Percentiles rank a stretch among this genome's conserved stretches.
These are phyloP conservation scores for Trichosporon ovoides DNA, from an alignment of 1,284 basidiomycete species.

Conservation along the genomic window DNA sequence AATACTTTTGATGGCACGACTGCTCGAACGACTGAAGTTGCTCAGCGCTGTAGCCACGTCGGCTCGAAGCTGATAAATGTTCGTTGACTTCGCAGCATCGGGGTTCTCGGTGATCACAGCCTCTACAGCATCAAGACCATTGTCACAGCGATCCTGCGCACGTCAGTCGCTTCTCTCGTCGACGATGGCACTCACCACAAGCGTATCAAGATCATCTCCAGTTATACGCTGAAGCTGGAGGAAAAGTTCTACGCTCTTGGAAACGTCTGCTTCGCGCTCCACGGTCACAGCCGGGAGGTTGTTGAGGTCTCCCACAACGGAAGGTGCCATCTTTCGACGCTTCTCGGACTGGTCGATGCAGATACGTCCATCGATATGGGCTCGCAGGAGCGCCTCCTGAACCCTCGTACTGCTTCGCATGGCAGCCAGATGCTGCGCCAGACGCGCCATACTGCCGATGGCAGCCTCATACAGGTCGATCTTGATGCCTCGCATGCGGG, in stretches of 20 bases:
- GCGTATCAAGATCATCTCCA: constrained; percentile 66
- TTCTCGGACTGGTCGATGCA: constrained; percentile 35
- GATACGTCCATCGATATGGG: constrained; percentile 58
- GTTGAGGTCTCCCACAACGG: constrained; percentile 52
- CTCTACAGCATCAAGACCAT: constrained; percentile 42
- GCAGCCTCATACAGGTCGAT: constrained; percentile 72
- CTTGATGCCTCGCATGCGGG: constrained; percentile 50
- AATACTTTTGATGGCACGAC: constrained; percentile 69
- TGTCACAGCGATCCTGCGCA: constrained; percentile 34
- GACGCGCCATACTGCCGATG: constrained; percentile 71
- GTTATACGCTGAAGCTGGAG: constrained; percentile 75
- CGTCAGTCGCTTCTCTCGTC: neutral
- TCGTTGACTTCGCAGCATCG: constrained; percentile 48
- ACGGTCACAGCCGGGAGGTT: constrained; percentile 17
- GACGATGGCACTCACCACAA: constrained; percentile 59
- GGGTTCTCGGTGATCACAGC: constrained; percentile 22
- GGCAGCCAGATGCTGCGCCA: constrained; percentile 86
- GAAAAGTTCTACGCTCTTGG: constrained; percentile 69
- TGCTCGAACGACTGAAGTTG: constrained; percentile 61
- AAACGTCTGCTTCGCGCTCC: constrained; percentile 52
- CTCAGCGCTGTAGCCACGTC: constrained; percentile 64
- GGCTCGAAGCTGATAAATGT: constrained; percentile 57
- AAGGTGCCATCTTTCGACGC: constrained; percentile 19
- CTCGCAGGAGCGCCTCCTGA: constrained; percentile 70
- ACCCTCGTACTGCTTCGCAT: constrained; percentile 73